Conservation (phyloP, 2,329 filamentous ascomycete genomes). For the Paecilomyces fulvus region DNA sequence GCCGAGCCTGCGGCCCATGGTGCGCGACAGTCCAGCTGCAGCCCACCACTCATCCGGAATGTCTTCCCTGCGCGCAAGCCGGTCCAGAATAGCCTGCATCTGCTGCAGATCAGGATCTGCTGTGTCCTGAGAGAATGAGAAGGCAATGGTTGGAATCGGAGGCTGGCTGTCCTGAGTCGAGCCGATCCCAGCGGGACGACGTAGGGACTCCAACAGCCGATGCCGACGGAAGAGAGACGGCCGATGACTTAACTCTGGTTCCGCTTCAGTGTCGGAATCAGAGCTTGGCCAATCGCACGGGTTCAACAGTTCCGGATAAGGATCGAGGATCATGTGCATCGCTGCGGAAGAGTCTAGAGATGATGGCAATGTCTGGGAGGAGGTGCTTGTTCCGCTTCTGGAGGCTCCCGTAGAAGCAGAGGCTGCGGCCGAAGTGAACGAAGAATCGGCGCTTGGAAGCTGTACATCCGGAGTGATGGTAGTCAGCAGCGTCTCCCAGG, state of each 20-base stretch:
- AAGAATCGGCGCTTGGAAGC: constrained; percentile 70
- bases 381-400: constrained; percentile 26
- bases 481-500: constrained; percentile 72
- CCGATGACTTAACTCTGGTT: constrained; percentile 8
- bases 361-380: constrained; percentile 35
- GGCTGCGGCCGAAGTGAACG: constrained; percentile 58
- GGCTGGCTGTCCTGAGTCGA: constrained; percentile 26
- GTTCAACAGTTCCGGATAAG: constrained; percentile 26
- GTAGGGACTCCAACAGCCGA: constrained; percentile 6
- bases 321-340: constrained; percentile 23
- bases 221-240: constrained; percentile 8
- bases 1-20: constrained; percentile 25
- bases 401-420: constrained; percentile 19
- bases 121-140: constrained; percentile 21
- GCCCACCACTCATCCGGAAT: constrained; percentile 81
- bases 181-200: constrained; percentile 16
- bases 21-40: constrained; percentile 57
- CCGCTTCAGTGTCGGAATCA: constrained; percentile 24
- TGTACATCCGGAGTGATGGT: constrained; percentile 76
- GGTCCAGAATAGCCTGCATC: constrained; percentile 64
- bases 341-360: constrained; percentile 13
- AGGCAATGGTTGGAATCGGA: constrained; percentile 24
- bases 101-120: constrained; percentile 43
- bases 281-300: constrained; percentile 31
- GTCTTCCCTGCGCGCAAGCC: constrained; percentile 61